A percentile compares a stretch with the other conserved stretches of the same genome.
Evolutionary conservation across 2,329 filamentous ascomycete genomes (phyloP).

Genomic region (Diaporthe longicolla): DNA sequence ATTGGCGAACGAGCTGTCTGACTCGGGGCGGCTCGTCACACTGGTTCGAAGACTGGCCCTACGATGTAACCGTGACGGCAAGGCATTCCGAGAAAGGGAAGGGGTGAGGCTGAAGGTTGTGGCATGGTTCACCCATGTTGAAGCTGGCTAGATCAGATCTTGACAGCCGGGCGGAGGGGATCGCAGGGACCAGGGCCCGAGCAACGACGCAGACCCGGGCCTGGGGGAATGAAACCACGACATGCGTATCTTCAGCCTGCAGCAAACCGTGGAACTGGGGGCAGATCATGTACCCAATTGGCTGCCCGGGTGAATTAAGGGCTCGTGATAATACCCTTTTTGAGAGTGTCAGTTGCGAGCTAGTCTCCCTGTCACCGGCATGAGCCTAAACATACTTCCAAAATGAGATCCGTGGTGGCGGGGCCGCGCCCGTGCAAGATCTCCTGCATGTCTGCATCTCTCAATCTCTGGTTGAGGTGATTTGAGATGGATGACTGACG

Average conservation of each 20-base stretch:
- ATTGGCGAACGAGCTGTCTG: conserved; percentile 18
- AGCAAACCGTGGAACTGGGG: conserved; percentile 11
- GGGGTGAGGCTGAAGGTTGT: conserved; percentile 17
- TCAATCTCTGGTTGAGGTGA: neutral
- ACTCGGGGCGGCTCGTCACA: conserved; percentile 19
- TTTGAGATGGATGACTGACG: conserved; percentile 12
- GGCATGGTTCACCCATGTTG: conserved; percentile 22
- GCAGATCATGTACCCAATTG: conserved; percentile 15
- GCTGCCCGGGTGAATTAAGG: neutral
- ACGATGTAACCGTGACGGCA: conserved; percentile 34
- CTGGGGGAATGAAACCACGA: conserved; percentile 12
- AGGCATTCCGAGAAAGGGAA: conserved; percentile 29
- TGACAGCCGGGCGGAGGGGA: conserved; percentile 3
- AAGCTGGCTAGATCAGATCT: conserved; percentile 18
- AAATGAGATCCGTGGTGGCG: conserved; percentile 20
- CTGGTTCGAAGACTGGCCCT: conserved; percentile 9
- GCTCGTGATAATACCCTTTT: conserved; percentile 34
- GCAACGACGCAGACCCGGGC: conserved; percentile 7
- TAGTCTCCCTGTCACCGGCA: conserved; percentile 28
- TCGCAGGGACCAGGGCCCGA: neutral
- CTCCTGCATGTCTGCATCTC: neutral
- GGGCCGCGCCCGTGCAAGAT: neutral
- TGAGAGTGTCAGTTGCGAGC: conserved; percentile 29
- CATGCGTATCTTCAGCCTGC: conserved; percentile 19
- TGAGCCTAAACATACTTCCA: conserved; percentile 24